Base-by-base conservation (phyloP, 345 rosid species). In the Laguncularia racemosa region DNA sequence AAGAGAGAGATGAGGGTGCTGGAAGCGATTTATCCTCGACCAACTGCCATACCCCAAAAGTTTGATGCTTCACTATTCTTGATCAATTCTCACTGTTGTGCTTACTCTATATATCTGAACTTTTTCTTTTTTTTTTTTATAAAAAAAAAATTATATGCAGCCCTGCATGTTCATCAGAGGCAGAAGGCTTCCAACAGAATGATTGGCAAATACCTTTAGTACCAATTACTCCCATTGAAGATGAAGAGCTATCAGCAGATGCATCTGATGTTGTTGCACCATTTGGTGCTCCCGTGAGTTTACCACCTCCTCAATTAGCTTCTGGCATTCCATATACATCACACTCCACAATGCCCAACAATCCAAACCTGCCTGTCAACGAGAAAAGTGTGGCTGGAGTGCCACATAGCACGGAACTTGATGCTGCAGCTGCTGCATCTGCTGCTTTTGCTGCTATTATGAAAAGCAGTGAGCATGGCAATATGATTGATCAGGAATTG, bases 11-110 rank as follows among this genome's bases (percentile, higher is more conserved):
- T 84, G 74, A 86, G 96, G 71, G 85, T 87, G 68, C 88, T 93
- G 46, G 99, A 93, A 82, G 96, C 99, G 56, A 85, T 89, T 60
- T 89, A 89, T 73, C 98, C 98, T 17, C 88, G 91, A 6, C 78
- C 92, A 67, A 84, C 95, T 50, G 77, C 89, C 17, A 86, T 93
- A 54, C 99, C 99, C 66, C 77, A 71, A 64, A 78, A 93, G 99
- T 93, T 20, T 20, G 76, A 46, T 61, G 48, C 71, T 67, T 55
- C 13, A 50, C 64, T 68, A 48, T 16, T 64, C 48, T 45, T 66
- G 40, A 18, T 69, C 20, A 47, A 14, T 79, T 2, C 71, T 64
- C 81, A 81, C 89, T 70, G 79, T 91, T 23, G 43, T 73, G 4
- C 71, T 75, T 53, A 15, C 70, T 46, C 43, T 19, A 15, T 53